Conservation (phyloP, 139 green algal species). For the Volvox africanus region DNA sequence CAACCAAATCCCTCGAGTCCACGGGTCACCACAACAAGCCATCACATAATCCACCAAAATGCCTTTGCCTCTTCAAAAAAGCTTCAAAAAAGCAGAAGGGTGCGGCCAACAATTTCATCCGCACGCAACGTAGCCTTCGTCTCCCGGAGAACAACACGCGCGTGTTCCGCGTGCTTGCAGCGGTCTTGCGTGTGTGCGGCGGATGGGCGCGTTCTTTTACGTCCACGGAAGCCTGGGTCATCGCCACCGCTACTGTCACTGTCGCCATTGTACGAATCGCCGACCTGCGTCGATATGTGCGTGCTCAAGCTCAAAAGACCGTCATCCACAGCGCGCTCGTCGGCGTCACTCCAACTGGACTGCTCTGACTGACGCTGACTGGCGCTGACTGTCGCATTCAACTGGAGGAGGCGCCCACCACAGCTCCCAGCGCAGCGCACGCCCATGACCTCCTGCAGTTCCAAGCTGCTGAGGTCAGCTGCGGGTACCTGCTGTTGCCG, state of each 20-base stretch:
- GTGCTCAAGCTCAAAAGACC: constrained; percentile 4
- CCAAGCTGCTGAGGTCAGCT: background rate
- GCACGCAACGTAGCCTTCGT: background rate
- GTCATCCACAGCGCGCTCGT: background rate
- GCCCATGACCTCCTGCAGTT: background rate
- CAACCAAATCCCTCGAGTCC: no score
- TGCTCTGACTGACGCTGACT: background rate
- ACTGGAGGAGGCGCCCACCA: background rate
- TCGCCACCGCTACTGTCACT: background rate
- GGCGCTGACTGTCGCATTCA: background rate
- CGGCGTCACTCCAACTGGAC: background rate
- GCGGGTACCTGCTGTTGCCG: background rate
- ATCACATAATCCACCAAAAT: no score
- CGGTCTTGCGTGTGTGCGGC: background rate
- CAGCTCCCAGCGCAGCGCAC: background rate
- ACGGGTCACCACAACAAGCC: no score
- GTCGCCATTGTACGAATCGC: background rate
- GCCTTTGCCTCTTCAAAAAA: no score
- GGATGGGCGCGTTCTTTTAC: background rate
- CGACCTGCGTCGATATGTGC: no score
- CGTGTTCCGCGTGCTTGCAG: background rate
- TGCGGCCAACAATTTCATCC: constrained; percentile 8
- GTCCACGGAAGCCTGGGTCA: background rate
- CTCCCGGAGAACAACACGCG: background rate
- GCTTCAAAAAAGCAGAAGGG: constrained; percentile 18